Evolutionary conservation across 2,329 filamentous ascomycete genomes (phyloP).

Genomic region (Colletotrichum limetticola): DNA sequence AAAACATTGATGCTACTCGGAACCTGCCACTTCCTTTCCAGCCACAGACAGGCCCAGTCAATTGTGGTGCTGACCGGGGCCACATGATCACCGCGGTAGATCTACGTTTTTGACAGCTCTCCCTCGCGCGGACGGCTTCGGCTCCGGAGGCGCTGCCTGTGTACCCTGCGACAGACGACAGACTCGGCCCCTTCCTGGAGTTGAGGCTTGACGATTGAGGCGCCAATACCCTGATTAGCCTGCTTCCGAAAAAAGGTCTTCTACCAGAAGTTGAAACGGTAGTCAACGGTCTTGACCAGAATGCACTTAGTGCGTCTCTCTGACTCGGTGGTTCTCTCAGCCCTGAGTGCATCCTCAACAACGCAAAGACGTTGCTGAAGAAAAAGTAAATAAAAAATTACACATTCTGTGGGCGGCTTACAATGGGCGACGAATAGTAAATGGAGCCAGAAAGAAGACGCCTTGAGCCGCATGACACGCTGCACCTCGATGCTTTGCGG

Average conservation of each 20-base stretch:
- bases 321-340: slow-evolving; percentile 21
- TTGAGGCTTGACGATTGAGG: slow-evolving; percentile 28
- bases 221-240: slow-evolving; percentile 9
- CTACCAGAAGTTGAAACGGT: slow-evolving; percentile 34
- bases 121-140: slow-evolving; percentile 30
- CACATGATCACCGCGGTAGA: slow-evolving; percentile 32
- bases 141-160: slow-evolving; percentile 24
- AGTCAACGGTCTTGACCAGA: slow-evolving; percentile 15
- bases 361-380: background rate
- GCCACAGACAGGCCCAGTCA: slow-evolving; percentile 31
- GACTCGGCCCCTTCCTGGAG: slow-evolving; percentile 28
- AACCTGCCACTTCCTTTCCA: slow-evolving; percentile 34
- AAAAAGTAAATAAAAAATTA: slow-evolving; percentile 4
- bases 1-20: slow-evolving; percentile 36
- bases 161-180: slow-evolving; percentile 16
- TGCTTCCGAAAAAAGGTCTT: slow-evolving; percentile 23
- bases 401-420: slow-evolving; percentile 5
- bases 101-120: slow-evolving; percentile 35
- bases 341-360: slow-evolving; percentile 1
- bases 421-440: background rate
- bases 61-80: slow-evolving; percentile 26
- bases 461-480: slow-evolving; percentile 20
- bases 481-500: slow-evolving; percentile 27
- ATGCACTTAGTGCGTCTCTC: slow-evolving; percentile 12
- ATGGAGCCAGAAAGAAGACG: background rate